These are phyloP conservation scores for Mucor mucedo DNA, from an alignment of 371 early-diverging fungal species.

Conservation along the genomic window DNA sequence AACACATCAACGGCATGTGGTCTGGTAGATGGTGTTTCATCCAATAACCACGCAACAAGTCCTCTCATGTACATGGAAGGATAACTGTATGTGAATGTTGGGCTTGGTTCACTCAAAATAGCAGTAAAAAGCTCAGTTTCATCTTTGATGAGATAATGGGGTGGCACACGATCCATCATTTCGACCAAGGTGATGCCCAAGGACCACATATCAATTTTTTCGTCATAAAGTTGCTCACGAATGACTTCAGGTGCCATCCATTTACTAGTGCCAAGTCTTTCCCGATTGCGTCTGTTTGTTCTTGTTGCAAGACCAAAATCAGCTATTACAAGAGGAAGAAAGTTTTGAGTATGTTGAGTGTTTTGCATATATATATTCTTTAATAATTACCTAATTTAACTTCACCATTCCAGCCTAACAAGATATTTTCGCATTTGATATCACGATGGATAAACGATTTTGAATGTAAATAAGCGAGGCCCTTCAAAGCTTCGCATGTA, in stretches of 20 bases:
- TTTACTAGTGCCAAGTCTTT: constrained; percentile 97
- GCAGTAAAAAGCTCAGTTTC: constrained; percentile 51
- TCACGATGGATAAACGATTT: constrained; percentile 97
- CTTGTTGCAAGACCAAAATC: constrained; percentile 55
- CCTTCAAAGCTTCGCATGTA: constrained; percentile 61
- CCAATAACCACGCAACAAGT: constrained; percentile 55
- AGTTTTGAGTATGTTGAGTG: background rate
- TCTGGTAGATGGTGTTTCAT: constrained; percentile 47
- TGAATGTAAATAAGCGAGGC: constrained; percentile 89
- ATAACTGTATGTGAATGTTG: constrained; percentile 55
- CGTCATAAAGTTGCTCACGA: constrained; percentile 84
- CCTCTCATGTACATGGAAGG: constrained; percentile 61
- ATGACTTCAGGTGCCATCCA: constrained; percentile 98
- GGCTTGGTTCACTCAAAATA: constrained; percentile 50
- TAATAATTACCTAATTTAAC: constrained; percentile 83
- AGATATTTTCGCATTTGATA: constrained; percentile 96
- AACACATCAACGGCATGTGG: constrained; percentile 50
- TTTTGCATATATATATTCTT: background rate
- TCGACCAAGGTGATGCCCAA: constrained; percentile 93
- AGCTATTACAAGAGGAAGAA: constrained; percentile 16
- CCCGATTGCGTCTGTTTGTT: constrained; percentile 56
- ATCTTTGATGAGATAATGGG: constrained; percentile 55
- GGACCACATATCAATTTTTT: constrained; percentile 94
- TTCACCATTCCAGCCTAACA: constrained; percentile 92
- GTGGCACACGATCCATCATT: constrained; percentile 63